A percentile compares a stretch with the other conserved stretches of the same genome.
These are phyloP conservation scores for Candida sakaeoensis DNA, from an alignment of 805 yeast species.

Conservation along the genomic window DNA sequence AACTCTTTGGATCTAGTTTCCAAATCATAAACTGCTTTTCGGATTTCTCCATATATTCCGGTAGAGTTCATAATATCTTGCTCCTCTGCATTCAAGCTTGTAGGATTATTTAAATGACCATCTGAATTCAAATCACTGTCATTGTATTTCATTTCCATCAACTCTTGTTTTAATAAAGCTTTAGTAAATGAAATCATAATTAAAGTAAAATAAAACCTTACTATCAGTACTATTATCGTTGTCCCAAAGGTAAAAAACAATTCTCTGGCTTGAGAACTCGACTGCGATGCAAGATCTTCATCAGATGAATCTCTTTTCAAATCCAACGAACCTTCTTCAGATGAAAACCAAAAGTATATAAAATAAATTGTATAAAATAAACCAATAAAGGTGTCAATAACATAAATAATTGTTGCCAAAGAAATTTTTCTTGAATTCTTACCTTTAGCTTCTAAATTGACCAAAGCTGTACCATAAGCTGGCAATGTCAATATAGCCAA, in stretches of 20 bases:
- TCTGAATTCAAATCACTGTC: slow-evolving; percentile 5
- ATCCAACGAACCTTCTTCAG: slow-evolving; percentile 34
- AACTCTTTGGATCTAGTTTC: slow-evolving; percentile 31
- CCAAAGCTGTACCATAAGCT: slow-evolving; percentile 59
- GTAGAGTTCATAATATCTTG: slow-evolving; percentile 22
- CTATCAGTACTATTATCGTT: slow-evolving; percentile 43
- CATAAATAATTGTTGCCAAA: slow-evolving; percentile 58
- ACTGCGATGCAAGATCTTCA: slow-evolving; percentile 39
- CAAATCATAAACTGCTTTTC: slow-evolving; percentile 20
- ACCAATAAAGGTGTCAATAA: slow-evolving; percentile 65
- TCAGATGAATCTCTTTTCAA: slow-evolving; percentile 8
- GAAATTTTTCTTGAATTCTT: slow-evolving; percentile 62
- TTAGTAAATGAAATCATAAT: slow-evolving; percentile 58
- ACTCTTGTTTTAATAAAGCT: slow-evolving; percentile 44
- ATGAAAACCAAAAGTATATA: slow-evolving; percentile 67
- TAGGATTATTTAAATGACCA: slow-evolving; percentile 7
- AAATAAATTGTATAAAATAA: slow-evolving; percentile 71
- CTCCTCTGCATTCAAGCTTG: slow-evolving; percentile 21
- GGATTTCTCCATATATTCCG: slow-evolving; percentile 18
- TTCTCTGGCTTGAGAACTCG: slow-evolving; percentile 58
- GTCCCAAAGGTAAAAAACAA: slow-evolving; percentile 53
- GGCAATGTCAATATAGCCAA: slow-evolving; percentile 61
- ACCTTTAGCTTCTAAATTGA: slow-evolving; percentile 30
- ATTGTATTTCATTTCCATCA: slow-evolving; percentile 20
- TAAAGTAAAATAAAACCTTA: slow-evolving; percentile 59